Conservation (phyloP, 202 grass and related monocot species). For the Carex sylvatica region DNA sequence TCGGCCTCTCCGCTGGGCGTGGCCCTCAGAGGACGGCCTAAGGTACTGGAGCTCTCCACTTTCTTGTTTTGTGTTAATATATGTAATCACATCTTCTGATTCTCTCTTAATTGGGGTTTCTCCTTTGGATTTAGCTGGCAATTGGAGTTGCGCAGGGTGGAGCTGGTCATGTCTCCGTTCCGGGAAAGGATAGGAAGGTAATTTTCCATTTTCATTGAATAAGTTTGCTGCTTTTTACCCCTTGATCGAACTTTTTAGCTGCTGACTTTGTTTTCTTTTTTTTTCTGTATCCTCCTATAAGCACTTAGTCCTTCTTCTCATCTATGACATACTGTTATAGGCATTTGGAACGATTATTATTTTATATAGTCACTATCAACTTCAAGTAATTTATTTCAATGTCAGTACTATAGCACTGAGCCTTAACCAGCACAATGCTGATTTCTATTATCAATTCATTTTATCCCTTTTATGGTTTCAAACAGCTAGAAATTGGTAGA, state of each 20-base stretch:
- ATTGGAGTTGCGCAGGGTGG: constrained; percentile 19
- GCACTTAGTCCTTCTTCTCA: background rate
- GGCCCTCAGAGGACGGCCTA: constrained; percentile 17
- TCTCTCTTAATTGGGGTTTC: background rate
- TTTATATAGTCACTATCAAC: background rate
- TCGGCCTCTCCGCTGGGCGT: constrained; percentile 30
- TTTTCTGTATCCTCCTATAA: background rate
- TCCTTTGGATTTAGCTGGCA: constrained; percentile 18
- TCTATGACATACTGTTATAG: background rate
- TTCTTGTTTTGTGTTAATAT: background rate
- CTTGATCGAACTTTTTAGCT: background rate
- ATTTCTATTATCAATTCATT: background rate
- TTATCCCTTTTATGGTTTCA: background rate
- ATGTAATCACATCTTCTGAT: background rate
- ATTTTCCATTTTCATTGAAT: background rate
- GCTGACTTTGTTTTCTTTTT: background rate
- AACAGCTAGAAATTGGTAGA: background rate
- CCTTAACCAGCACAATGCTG: background rate
- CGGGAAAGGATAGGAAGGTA: constrained; percentile 27
- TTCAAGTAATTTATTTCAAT: background rate
- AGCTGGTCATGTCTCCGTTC: constrained; percentile 10
- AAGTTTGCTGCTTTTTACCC: background rate
- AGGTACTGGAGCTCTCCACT: constrained; percentile 18
- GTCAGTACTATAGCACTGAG: background rate
- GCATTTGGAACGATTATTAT: background rate